phyloP scores from a whole-genome alignment of 768 basidiomycete genomes.

The Daedaleopsis nitida region DNA sequence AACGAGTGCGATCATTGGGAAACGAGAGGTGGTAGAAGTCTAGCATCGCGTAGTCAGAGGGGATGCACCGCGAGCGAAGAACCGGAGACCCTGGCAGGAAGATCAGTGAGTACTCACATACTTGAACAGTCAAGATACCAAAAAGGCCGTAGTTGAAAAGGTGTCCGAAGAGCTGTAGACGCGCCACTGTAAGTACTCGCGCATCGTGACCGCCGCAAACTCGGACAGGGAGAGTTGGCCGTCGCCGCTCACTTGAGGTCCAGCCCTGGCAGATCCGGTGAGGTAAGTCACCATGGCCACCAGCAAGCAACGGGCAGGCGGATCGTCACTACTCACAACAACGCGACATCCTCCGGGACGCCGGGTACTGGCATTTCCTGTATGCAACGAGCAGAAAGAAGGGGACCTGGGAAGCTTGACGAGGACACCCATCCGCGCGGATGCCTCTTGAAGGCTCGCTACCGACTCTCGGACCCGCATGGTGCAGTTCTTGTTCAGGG shows the following conservation, averaged over 20 bases:
- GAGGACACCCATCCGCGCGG: no score
- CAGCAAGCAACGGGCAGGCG: not conserved
- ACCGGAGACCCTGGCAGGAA: no score
- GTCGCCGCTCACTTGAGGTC: not conserved
- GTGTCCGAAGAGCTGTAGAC: conserved; percentile 1
- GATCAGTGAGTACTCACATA: not conserved
- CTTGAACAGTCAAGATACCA: not conserved
- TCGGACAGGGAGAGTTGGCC: no score
- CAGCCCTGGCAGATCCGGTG: not conserved
- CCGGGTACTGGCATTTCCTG: not conserved
- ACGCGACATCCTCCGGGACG: not conserved
- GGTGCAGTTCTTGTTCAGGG: no score
- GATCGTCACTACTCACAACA: not conserved
- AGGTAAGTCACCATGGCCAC: not conserved
- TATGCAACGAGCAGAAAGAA: not conserved
- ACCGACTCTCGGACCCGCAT: no score
- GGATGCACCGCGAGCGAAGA: no score
- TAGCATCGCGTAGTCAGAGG: not conserved
- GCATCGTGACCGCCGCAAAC: not conserved
- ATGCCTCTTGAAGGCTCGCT: no score
- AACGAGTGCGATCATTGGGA: not conserved
- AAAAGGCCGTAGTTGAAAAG: conserved; percentile 7
- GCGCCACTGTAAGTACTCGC: not conserved
- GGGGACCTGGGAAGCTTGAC: no score
- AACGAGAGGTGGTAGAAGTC: not conserved